Evolutionary conservation across 2,329 filamentous ascomycete genomes (phyloP), one percentile per base, ranked within the genome.

Genomic region (Fusarium verticillioides): DNA sequence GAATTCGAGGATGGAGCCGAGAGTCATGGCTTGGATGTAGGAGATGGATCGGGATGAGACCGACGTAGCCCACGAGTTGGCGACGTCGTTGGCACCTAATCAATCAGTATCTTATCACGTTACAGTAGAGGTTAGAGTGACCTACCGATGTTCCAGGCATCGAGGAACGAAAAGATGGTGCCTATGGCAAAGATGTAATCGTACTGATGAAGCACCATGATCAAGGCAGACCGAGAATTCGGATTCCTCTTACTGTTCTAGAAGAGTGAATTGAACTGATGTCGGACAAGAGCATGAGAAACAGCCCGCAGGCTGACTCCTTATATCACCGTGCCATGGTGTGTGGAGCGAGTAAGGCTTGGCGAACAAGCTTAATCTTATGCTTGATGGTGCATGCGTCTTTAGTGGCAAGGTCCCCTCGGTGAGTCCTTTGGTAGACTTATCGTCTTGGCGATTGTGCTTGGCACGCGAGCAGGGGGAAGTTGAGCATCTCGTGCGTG

Each of bases 41-140:
- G 85, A 86, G 64, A 92, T 81, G 66, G 92, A 93, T 59, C 91
- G 85, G 30, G 92, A 93, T 4, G 90, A 92, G 70, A 94, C 92
- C 75, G 89, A 92, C 28, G 91, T 93, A n/a, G 91, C 90, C 89
- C 91, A 94, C 6, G 91, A 89, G 84, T 94, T 94, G 81, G 92
- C 92, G 67, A 94, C 92, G 91, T 94, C 92, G 82, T 79, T 79
- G 46, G 77, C 77, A 76, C 77, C 77, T 79, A 19, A 3, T 1
- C 19, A 1, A 26, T 61, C n/a, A 66, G 58, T 57, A 36, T 6
- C 16, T 78, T 1, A 8, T 13, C 19, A 1, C 28, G 28, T 30
- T 30, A 9, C 8, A 9, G 28, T 30, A 30, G 8, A 9, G 28
- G 5, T 18, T 8, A 15, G n/a, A 5, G 6, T 11, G 10, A 6